Evolutionary conservation across 352 stramenopile genomes (phyloP), one percentile per base, ranked within the genome.

Genomic region (Phytopythium cucurbitacearum): DNA sequence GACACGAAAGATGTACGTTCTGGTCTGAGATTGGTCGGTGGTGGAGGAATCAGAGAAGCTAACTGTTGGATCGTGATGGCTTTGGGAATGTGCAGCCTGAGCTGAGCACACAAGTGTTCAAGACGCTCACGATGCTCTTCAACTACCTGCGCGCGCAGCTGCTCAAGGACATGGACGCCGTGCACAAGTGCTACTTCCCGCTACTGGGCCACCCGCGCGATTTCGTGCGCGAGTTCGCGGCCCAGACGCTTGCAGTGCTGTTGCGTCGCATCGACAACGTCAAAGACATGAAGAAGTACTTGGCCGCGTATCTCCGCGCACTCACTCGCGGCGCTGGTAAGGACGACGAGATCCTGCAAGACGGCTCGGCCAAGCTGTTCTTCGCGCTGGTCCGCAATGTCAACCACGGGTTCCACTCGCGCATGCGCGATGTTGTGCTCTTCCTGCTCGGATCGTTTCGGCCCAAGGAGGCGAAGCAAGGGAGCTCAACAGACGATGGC

Each of bases 161-260:
- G 35, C 64, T 94, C 7, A 76, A 86, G 40, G 82, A 97, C 56
- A 96, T 97, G 80, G 81, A 91, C 28, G 75, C 84, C n/a, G 76
- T 97, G 28, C 86, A 95, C 70, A 81, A 91, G 53, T 96, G 78
- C 66, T 97, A 96, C 69, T 94, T 94, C 65, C 77, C 85, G 32
- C 58, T 97, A 37, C 79, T 97, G 6, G 87, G 85, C 5, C 81
- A 97, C 58, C 62, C 78, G 0, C 77, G 86, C 40, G 76, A 84
- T 21, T 97, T 96, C 38, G 82, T 97, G 41, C 85, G 89, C n/a
- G 76, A 91, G 1, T 97, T 97, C 57, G 87, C 87, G 0, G 86
- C 87, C 1, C 84, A 96, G 64, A 95, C 86, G 33, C 71, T 96
- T 15, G 87, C 85, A 5, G 77, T 93, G 40, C 62, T 97, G 34